These are phyloP conservation scores for Mycosarcoma mackinlayi DNA, from an alignment of 1,284 basidiomycete species.

Conservation along the genomic window DNA sequence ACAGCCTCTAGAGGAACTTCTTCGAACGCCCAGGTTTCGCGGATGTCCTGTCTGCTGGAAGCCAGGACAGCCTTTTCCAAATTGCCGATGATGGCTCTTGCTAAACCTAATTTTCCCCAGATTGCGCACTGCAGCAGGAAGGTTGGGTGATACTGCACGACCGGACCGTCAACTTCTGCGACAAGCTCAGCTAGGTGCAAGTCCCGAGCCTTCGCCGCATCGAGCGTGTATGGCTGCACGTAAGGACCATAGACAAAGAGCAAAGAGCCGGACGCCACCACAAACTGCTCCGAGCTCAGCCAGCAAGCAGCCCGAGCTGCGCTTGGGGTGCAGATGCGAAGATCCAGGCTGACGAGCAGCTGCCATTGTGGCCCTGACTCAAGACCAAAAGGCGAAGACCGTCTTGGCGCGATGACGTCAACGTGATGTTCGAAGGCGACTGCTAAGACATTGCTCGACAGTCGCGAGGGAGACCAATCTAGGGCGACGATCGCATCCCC, in stretches of 20 bases:
- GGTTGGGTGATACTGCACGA: constrained; percentile 48
- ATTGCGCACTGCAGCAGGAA: constrained; percentile 46
- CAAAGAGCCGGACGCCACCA: constrained; percentile 34
- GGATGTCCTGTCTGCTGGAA: constrained; percentile 18
- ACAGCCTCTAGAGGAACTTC: constrained; percentile 24
- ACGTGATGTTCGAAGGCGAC: constrained; percentile 34
- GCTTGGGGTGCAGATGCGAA: constrained; percentile 31
- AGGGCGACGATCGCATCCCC: constrained; percentile 17
- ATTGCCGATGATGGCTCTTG: constrained; percentile 36
- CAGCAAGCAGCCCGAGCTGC: constrained; percentile 34
- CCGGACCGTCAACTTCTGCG: constrained; percentile 32
- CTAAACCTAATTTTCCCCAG: constrained; percentile 41
- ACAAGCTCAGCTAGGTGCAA: constrained; percentile 39
- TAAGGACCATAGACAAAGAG: constrained; percentile 37
- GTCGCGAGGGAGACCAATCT: constrained; percentile 41
- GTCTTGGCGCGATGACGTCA: constrained; percentile 27
- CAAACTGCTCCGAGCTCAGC: constrained; percentile 30
- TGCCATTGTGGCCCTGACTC: constrained; percentile 15
- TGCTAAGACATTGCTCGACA: constrained; percentile 21
- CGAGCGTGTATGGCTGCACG: constrained; percentile 3
- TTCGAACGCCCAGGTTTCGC: constrained; percentile 33
- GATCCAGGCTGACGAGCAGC: constrained; percentile 17
- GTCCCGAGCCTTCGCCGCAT: neutral
- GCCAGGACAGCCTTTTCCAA: constrained; percentile 24
- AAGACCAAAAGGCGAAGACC: constrained; percentile 1